Base-by-base conservation (phyloP, 371 early-diverging fungal genomes). In the Zopfochytrium polystomum region DNA sequence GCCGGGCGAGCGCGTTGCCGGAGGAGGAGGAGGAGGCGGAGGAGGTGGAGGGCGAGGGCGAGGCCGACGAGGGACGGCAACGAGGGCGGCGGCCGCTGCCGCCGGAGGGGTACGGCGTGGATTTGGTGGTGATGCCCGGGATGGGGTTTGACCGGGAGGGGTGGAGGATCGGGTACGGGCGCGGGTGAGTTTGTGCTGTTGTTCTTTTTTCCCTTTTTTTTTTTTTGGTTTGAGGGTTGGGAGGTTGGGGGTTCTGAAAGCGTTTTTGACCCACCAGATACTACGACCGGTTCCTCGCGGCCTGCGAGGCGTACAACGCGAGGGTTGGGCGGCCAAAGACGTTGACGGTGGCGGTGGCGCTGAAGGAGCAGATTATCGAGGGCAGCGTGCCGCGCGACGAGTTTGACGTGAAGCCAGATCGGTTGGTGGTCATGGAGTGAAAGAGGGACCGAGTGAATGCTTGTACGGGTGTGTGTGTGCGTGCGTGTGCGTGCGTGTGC, bases 101-200 rank as follows among this genome's bases (percentile, higher is more conserved):
- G 29, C 26, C 33, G 23, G 48, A 25, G 6, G 65, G 25, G 26
- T 56, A 31, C 2, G 50, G 61, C 13, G 48, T 71, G 22, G 67
- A 74, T 54, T 48, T 75, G 30, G 55, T 75, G 29, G 46, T 75
- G 6, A 67, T 75, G 68, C 80, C 30, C 5, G 79, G 84, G 0
- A 55, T 84, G 27, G 84, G 82, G 2, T 85, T 83, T 57, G 85
- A 84, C 34, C 4, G 43, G 0, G 5, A 29, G 18, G 73, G 81
- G 18, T 69, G 68, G 25, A 50, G 85, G 31, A 71, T 83, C 2
- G 85, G 85, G 1, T 78, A 84, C 52, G 85, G 85, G 0, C 74
- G 67, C 23, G 85, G 85, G 15, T n/a, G n/a, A n/a, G n/a, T n/a
- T n/a, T n/a, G n/a, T n/a, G n/a, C n/a, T n/a, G n/a, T n/a, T n/a